Conservation (phyloP, 768 basidiomycete species). For the Lanmaoa rubissima region DNA sequence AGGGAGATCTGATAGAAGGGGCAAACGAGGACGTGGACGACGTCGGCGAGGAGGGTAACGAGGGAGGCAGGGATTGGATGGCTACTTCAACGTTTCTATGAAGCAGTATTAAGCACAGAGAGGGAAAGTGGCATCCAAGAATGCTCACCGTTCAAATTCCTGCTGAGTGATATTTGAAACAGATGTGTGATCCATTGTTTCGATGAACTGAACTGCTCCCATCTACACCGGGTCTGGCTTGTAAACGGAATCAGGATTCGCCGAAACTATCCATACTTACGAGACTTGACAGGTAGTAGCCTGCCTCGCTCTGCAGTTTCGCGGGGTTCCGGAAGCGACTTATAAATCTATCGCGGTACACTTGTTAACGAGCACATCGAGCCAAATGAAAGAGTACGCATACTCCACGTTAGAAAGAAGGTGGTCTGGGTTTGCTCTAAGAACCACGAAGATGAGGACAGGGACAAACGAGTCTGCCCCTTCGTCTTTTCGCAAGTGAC, state of each 20-base stretch:
- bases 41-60: constrained; percentile 31
- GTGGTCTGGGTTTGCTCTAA: constrained; percentile 92
- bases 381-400: constrained; percentile 22
- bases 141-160: constrained; percentile 78
- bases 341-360: constrained; percentile 66
- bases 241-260: constrained; percentile 1
- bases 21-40: constrained; percentile 38
- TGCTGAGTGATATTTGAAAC: constrained; percentile 92
- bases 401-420: constrained; percentile 95
- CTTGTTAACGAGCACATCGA: not conserved
- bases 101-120: constrained; percentile 4
- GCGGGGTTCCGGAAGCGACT: constrained; percentile 88
- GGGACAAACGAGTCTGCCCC: constrained; percentile 95
- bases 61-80: constrained; percentile 46
- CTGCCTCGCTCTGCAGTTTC: constrained; percentile 92
- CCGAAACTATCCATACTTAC: constrained; percentile 42
- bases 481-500: constrained; percentile 81
- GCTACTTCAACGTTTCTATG: constrained; percentile 58
- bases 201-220: constrained; percentile 96
- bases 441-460: constrained; percentile 88
- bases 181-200: constrained; percentile 95
- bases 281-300: constrained; percentile 94
- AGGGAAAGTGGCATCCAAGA: not conserved
- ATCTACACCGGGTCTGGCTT: constrained; percentile 48
- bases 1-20: constrained; percentile 32